These are phyloP conservation scores for Tulasnella sp. DNA, from an alignment of 768 basidiomycete species.

Conservation along the genomic window DNA sequence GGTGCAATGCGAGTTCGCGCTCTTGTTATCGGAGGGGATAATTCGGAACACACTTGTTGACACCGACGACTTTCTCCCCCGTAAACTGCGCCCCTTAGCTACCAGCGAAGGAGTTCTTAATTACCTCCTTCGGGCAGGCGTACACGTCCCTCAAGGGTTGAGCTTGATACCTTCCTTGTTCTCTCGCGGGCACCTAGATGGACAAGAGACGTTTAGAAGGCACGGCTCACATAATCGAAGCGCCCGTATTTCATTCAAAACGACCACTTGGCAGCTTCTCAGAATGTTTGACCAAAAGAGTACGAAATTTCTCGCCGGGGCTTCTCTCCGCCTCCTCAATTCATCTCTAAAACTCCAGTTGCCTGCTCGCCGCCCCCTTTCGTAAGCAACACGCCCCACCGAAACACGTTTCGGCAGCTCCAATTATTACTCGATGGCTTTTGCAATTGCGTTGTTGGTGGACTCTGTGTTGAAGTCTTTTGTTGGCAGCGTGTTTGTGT, in stretches of 20 bases:
- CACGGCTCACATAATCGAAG: neutral
- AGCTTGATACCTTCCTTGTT: neutral
- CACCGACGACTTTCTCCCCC: neutral
- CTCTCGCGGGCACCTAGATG: neutral
- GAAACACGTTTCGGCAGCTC: neutral
- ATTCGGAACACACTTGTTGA: no score
- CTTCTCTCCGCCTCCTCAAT: no score
- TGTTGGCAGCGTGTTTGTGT: neutral
- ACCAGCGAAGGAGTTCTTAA: neutral
- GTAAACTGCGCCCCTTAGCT: neutral
- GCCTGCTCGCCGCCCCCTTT: neutral
- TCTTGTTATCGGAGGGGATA: no score
- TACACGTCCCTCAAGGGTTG: neutral
- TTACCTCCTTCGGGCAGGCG: neutral
- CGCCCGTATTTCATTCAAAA: neutral
- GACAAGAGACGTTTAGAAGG: neutral
- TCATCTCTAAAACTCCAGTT: neutral
- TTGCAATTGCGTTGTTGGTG: neutral
- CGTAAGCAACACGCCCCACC: neutral
- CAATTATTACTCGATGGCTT: neutral
- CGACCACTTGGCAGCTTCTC: neutral
- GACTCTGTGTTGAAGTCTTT: neutral
- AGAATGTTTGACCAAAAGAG: neutral
- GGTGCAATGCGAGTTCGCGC: no score
- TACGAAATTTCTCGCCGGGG: neutral